Evolutionary conservation across 2,329 filamentous ascomycete genomes (phyloP).

Genomic region (Nemania sp.): DNA sequence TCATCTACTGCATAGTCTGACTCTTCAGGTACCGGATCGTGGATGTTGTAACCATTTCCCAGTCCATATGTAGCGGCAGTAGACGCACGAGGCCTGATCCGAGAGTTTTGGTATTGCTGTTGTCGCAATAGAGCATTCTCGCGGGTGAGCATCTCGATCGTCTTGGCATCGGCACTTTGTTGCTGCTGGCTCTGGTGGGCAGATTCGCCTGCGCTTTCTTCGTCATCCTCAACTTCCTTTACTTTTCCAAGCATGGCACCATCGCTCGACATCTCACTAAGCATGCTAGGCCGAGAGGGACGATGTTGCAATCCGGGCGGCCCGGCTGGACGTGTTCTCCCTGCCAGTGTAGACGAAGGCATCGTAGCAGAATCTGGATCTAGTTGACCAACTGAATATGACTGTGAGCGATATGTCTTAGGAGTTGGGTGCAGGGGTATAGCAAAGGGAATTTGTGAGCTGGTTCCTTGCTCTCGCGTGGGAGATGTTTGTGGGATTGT

Average conservation of each 20-base stretch:
- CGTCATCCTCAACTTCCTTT: constrained; percentile 70
- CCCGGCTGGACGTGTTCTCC: constrained; percentile 56
- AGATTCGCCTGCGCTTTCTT: constrained; percentile 59
- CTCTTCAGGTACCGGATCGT: constrained; percentile 64
- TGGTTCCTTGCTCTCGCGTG: constrained; percentile 56
- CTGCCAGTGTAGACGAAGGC: constrained; percentile 52
- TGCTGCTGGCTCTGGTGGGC: constrained; percentile 56
- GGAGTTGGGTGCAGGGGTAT: constrained; percentile 88
- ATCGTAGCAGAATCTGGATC: constrained; percentile 64
- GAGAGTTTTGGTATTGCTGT: constrained; percentile 57
- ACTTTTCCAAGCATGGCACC: constrained; percentile 67
- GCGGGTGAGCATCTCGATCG: constrained; percentile 63
- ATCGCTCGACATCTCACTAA: constrained; percentile 71
- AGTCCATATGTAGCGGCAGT: constrained; percentile 57
- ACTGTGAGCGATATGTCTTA: constrained; percentile 93
- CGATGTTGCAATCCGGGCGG: constrained; percentile 77
- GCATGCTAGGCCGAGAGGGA: constrained; percentile 76
- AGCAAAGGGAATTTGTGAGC: constrained; percentile 76
- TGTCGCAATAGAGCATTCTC: constrained; percentile 65
- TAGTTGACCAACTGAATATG: constrained; percentile 91
- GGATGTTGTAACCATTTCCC: constrained; percentile 61
- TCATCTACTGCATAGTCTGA: constrained; percentile 75
- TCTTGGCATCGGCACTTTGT: constrained; percentile 61
- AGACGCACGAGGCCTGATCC: constrained; percentile 61
- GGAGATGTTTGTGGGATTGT: constrained; percentile 55